Base-by-base conservation (phyloP, 306 rosid genomes). In the Gleditsia sinensis region DNA sequence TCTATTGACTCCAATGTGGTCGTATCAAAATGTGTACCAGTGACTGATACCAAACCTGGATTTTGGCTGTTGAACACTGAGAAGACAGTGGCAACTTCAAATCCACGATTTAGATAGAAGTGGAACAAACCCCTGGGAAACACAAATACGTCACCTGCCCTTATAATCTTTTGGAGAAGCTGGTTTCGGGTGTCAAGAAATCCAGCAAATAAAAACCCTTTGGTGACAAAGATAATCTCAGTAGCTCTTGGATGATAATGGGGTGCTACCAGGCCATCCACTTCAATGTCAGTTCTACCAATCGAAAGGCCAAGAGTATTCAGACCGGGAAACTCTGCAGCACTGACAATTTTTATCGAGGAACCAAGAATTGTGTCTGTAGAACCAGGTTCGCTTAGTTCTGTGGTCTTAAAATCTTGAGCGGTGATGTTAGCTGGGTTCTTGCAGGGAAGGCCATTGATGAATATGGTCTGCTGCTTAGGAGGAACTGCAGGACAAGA, bases 381-480 rank as follows among this genome's bases (percentile, higher is more conserved):
- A 7, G 85, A 13, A 24, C 91, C 96, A 0, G 80, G 30, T 2
- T 72, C 56, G 32, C 65, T 85, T 67, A 93, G 53, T 43, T 86
- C 82, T 9, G 80, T 67, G 33, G 86, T 73, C 79, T 82, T 89
- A 86, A 93, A 93, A 78, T 91, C 88, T 4, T 85, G 80, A 11
- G 88, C 75, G 6, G 10, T 59, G 54, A 69, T 67, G 71, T 57
- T 71, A 1, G 75, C 16, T 73, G 86, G 90, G 66, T 71, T 77
- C 79, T 93, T 82, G 81, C 98, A 93, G n/a, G 85, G 84, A 27
- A 91, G 75, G 56, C 97, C 96, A 71, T 91, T 89, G 83, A 91
- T 82, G 83, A 87, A 92, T 68, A 75, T 48, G 11, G 63, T 53
- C 34, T 81, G 86, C 36, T 74, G 72, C 28, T 5, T 69, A 0